phyloP scores from a whole-genome alignment of 768 basidiomycete genomes.

The Trametes villosa region DNA sequence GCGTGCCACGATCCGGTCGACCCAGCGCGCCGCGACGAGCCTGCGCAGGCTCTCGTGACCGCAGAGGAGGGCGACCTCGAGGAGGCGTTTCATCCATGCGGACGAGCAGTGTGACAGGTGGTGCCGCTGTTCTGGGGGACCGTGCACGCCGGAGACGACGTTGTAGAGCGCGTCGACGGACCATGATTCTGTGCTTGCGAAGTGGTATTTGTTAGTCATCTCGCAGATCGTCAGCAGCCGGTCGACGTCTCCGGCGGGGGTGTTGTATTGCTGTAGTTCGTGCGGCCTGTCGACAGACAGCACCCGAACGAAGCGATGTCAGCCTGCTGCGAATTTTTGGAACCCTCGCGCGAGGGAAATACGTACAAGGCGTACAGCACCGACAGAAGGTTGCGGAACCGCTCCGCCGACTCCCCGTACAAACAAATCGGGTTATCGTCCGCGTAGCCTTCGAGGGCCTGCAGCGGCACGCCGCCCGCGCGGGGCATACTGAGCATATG shows the following conservation, averaged over 20 bases:
- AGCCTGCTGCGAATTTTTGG: background rate
- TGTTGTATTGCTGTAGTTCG: conserved; percentile 35
- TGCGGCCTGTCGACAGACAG: conserved; percentile 13
- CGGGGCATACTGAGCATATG: conserved; percentile 34
- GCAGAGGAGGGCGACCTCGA: conserved; percentile 41
- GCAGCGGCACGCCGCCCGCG: background rate
- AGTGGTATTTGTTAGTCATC: conserved; percentile 45
- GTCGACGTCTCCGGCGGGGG: conserved; percentile 37
- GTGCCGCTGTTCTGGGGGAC: conserved; percentile 22
- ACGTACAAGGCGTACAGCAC: conserved; percentile 47
- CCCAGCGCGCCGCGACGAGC: conserved; percentile 39
- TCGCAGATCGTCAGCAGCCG: conserved; percentile 45
- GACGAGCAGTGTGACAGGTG: conserved; percentile 35
- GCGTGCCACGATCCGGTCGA: conserved; percentile 37
- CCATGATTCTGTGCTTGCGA: conserved; percentile 42
- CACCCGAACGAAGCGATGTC: background rate
- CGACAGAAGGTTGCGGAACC: conserved; percentile 45
- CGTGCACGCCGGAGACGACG: conserved; percentile 33
- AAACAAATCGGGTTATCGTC: conserved; percentile 44
- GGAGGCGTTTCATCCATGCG: conserved; percentile 38
- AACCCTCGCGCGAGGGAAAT: background rate
- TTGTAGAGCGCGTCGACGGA: conserved; percentile 39
- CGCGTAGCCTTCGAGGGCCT: conserved; percentile 29
- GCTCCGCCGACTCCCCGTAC: conserved; percentile 41
- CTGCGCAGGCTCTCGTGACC: conserved; percentile 31